Evolutionary conservation across 352 stramenopile species (phyloP).

Genomic region (Phytopythium boreale): DNA sequence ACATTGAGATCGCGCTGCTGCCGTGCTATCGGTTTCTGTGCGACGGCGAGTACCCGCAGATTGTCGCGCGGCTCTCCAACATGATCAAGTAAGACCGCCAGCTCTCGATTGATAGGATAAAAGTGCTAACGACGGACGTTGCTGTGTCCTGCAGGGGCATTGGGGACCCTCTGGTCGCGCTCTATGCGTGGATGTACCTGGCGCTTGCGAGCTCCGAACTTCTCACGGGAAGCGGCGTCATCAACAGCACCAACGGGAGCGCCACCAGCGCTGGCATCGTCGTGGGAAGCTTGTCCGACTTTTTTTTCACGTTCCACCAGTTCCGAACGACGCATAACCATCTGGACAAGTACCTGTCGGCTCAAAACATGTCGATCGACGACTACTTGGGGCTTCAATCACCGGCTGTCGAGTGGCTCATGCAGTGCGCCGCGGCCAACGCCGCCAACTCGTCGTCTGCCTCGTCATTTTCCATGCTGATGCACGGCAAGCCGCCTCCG

Average conservation of each 20-base stretch:
- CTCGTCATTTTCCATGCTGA: not conserved
- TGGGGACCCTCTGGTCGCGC: slow-evolving; percentile 82
- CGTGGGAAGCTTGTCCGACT: slow-evolving; percentile 85
- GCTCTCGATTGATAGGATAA: not conserved
- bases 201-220: slow-evolving; percentile 65
- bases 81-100: slow-evolving; percentile 76
- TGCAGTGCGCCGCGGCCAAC: slow-evolving; percentile 58
- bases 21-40: slow-evolving; percentile 89
- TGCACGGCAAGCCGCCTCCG: slow-evolving; percentile 6
- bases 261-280: slow-evolving; percentile 41
- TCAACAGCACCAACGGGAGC: slow-evolving; percentile 5
- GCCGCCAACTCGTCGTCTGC: slow-evolving; percentile 13
- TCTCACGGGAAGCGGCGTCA: slow-evolving; percentile 9
- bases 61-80: slow-evolving; percentile 76
- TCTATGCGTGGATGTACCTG: slow-evolving; percentile 87
- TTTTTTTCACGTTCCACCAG: slow-evolving; percentile 83
- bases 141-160: slow-evolving; percentile 54
- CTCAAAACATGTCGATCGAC: slow-evolving; percentile 48
- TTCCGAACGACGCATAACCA: slow-evolving; percentile 46
- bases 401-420: slow-evolving; percentile 85
- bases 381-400: slow-evolving; percentile 82
- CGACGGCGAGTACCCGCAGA: slow-evolving; percentile 86
- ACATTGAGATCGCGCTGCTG: slow-evolving; percentile 87
- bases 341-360: slow-evolving; percentile 44
- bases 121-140: slow-evolving; percentile 5